These are phyloP conservation scores for Bacterosira constricta DNA, from an alignment of 108 stramenopile species.

Conservation along the genomic window DNA sequence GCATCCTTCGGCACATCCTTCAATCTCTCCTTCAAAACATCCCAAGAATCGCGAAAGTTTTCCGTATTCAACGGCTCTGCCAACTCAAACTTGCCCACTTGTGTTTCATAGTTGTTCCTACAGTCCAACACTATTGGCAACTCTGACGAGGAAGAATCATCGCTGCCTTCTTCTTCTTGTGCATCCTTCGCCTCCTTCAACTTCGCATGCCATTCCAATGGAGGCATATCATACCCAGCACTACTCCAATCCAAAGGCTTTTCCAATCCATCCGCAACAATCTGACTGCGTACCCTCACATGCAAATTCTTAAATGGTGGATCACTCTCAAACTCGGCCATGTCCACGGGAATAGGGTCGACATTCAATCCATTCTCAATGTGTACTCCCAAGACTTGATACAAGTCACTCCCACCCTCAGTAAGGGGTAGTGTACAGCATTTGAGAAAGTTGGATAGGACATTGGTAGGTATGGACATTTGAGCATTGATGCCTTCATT, in stretches of 20 bases:
- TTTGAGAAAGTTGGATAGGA: constrained; percentile 36
- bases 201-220: constrained; percentile 92
- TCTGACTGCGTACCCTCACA: constrained; percentile 84
- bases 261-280: constrained; percentile 97
- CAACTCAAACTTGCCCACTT: constrained; percentile 90
- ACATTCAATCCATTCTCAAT: constrained; percentile 93
- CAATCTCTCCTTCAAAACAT: constrained; percentile 75
- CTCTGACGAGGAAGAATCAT: constrained; percentile 19
- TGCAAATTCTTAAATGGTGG: constrained; percentile 92
- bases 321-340: constrained; percentile 65
- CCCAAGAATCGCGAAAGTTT: constrained; percentile 90
- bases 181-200: constrained; percentile 69
- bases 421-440: constrained; percentile 10
- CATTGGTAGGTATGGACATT: constrained; percentile 94
- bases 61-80: constrained; percentile 90
- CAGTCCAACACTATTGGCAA: constrained; percentile 81
- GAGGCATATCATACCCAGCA: constrained; percentile 91
- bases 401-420: constrained; percentile 20
- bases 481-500: constrained; percentile 97
- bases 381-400: constrained; percentile 57
- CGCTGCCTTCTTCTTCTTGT: background rate
- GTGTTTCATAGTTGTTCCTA: constrained; percentile 91
- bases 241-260: constrained; percentile 83
- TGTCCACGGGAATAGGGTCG: constrained; percentile 72
- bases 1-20: constrained; percentile 84